Evolutionary conservation across 1,284 basidiomycete genomes (phyloP).

Genomic region (Heterobasidion occidentale): DNA sequence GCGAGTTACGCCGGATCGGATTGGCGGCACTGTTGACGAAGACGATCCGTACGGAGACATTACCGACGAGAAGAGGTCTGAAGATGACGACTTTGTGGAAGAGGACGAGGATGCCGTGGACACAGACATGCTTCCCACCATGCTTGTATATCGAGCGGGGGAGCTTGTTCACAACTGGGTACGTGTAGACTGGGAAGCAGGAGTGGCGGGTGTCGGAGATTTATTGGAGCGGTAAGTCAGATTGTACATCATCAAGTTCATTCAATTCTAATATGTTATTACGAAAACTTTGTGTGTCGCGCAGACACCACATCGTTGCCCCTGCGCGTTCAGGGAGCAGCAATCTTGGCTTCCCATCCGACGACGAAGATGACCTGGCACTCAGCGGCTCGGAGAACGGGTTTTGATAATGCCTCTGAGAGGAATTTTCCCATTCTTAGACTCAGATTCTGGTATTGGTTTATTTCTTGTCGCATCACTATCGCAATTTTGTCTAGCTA

Average conservation of each 20-base stretch:
- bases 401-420: not conserved
- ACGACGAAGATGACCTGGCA: slow-evolving; percentile 26
- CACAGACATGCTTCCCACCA: slow-evolving; percentile 74
- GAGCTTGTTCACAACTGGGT: slow-evolving; percentile 79
- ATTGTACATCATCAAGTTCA: not conserved
- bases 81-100: slow-evolving; percentile 28
- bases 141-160: slow-evolving; percentile 78
- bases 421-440: too few relatives aligned
- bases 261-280: not conserved
- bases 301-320: slow-evolving; percentile 21
- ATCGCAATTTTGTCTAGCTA: too few relatives aligned
- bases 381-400: slow-evolving; percentile 4
- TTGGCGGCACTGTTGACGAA: slow-evolving; percentile 26
- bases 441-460: too few relatives aligned
- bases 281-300: not conserved
- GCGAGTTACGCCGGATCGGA: slow-evolving; percentile 2
- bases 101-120: slow-evolving; percentile 56
- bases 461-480: too few relatives aligned
- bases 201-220: slow-evolving; percentile 55
- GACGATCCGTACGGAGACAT: slow-evolving; percentile 38
- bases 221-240: slow-evolving; percentile 48
- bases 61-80: slow-evolving; percentile 22
- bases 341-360: slow-evolving; percentile 22
- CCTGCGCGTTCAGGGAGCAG: slow-evolving; percentile 10
- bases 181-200: slow-evolving; percentile 79